Percentiles rank a stretch among this genome's conserved stretches.
Conservation (phyloP, 257 asterid genomes). For the Plectranthus barbatus region DNA sequence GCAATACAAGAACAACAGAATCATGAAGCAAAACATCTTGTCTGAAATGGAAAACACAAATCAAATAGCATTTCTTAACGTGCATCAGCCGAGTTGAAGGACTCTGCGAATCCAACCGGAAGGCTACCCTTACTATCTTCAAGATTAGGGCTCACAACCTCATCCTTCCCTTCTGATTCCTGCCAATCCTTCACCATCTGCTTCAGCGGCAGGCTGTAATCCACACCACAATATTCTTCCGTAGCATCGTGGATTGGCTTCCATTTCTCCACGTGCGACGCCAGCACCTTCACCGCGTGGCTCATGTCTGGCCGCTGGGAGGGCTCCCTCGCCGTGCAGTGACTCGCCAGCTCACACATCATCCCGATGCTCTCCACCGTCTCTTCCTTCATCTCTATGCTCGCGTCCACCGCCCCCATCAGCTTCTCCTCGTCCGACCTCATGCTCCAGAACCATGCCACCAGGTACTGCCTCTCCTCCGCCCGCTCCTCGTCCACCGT, state of each 20-base stretch:
- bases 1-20: no score
- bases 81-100: slow-evolving; percentile 71
- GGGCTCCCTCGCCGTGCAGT: slow-evolving; percentile 76
- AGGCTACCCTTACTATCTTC: slow-evolving; percentile 80
- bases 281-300: slow-evolving; percentile 57
- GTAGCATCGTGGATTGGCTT: slow-evolving; percentile 52
- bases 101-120: slow-evolving; percentile 70
- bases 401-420: slow-evolving; percentile 49
- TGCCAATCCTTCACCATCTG: slow-evolving; percentile 93
- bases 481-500: slow-evolving; percentile 62
- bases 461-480: slow-evolving; percentile 77
- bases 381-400: slow-evolving; percentile 42
- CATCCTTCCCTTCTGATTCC: slow-evolving; percentile 55
- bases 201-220: slow-evolving; percentile 72
- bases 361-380: slow-evolving; percentile 41
- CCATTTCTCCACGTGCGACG: slow-evolving; percentile 75
- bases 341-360: slow-evolving; percentile 75
- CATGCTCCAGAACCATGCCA: slow-evolving; percentile 64
- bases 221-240: slow-evolving; percentile 73
- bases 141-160: slow-evolving; percentile 37
- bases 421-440: slow-evolving; percentile 56
- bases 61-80: slow-evolving; percentile 24
- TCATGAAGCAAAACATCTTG: no score
- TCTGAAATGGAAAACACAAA: neutral
- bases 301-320: slow-evolving; percentile 83